Evolutionary conservation across 177 flowering plant genomes (phyloP), one percentile per base, ranked within the genome.

Genomic region (Vitis hybrid): DNA sequence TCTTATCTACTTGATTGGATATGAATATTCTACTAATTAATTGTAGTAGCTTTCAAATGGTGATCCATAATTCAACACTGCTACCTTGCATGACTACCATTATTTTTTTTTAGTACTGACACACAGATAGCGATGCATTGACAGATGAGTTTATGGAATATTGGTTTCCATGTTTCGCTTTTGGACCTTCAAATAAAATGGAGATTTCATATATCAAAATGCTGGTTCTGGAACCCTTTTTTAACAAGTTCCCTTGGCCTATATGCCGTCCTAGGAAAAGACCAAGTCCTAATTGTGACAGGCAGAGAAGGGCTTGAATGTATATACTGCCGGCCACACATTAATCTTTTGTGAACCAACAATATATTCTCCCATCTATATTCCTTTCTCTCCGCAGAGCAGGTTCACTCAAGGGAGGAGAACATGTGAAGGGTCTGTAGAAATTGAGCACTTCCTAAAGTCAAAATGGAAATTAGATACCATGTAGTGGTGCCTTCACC

Each of bases 241-340:
- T 38, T 38, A 38, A 5, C 47, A 38, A 38, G 7, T 1, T 38
- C 47, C 47, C 47, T 33, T 73, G 71, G 59, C 70, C n/a, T 65
- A 71, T 75, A 13, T 75, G 81, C 81, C 81, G 81, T 71, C 78
- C 70, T 3, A 47, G 15, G 53, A 28, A 18, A 58, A 69, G 78
- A 78, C 78, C 61, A 18, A 60, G 70, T 78, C 72, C 64, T 49
- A 15, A 47, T 2, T 54, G 50, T 64, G 64, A 52, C 17, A 60
- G 19, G 53, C 18, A 49, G 64, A 49, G 24, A 18, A 15, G 61
- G 49, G 15, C 38, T 69, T 12, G 47, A 38, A 38, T 57, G 14
- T 17, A 20, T 56, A 54, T 22, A 18, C 18, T 59, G 77, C 77
- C 77, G 77, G 77, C 77, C 31, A 47, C n/a, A 20, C n/a, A 65